phyloP scores from a whole-genome alignment of 192 early-diverging fungal genomes.

The Jimgerdemannia flammicorona region DNA sequence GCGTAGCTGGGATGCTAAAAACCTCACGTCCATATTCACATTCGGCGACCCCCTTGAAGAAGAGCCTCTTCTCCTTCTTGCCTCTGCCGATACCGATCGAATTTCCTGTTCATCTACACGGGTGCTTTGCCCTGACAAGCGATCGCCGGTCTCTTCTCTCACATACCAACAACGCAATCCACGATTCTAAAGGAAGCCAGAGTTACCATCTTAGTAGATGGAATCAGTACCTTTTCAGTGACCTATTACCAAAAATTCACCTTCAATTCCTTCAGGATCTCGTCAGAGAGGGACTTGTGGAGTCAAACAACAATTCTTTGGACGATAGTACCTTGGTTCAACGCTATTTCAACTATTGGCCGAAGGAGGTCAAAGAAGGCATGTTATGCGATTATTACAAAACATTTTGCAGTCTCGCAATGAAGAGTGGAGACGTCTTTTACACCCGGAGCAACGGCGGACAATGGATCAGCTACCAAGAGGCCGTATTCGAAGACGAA shows the following conservation, averaged over 20 bases:
- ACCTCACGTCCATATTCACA: no score
- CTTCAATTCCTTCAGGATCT: neutral
- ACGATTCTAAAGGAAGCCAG: neutral
- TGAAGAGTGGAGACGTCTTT: neutral
- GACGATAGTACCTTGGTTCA: neutral
- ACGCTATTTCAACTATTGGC: neutral
- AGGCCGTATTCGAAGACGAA: neutral
- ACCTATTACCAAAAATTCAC: neutral
- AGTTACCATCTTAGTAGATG: neutral
- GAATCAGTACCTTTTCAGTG: neutral
- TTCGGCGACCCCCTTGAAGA: neutral
- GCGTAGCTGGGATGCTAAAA: neutral
- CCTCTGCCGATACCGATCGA: conserved; percentile 23
- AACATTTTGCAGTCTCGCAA: neutral
- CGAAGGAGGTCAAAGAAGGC: neutral
- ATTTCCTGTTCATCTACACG: conserved; percentile 34
- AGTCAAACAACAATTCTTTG: neutral
- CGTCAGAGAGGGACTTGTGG: no score
- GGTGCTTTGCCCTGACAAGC: conserved; percentile 26
- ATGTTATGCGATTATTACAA: neutral
- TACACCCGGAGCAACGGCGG: neutral
- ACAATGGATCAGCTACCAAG: neutral
- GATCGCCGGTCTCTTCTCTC: conserved; percentile 7
- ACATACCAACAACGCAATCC: neutral
- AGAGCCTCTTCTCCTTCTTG: conserved; percentile 21